Evolutionary conservation across 768 basidiomycete species (phyloP).

Genomic region (Mycena metata): DNA sequence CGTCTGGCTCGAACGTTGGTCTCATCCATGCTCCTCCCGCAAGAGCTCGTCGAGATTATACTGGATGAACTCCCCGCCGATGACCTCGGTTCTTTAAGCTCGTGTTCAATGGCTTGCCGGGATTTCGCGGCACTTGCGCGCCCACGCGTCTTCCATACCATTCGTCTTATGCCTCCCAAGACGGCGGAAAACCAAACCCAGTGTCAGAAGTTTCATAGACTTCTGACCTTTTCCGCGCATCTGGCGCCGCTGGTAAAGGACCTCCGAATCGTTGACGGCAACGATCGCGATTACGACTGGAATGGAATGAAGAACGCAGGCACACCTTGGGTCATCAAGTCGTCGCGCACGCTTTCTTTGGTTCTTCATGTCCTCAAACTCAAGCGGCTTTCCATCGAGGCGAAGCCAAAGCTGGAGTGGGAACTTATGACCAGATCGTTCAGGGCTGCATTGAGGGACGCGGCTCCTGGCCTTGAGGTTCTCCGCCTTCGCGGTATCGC

Average conservation of each 20-base stretch:
- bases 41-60: constrained; percentile 13
- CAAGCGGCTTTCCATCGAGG: background rate
- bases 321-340: background rate
- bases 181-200: background rate
- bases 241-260: constrained; percentile 16
- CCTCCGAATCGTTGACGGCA: constrained; percentile 20
- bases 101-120: constrained; percentile 7
- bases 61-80: constrained; percentile 3
- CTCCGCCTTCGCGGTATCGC: background rate
- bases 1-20: too few species aligned
- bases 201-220: constrained; percentile 5
- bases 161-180: background rate
- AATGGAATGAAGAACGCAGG: background rate
- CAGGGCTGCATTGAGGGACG: constrained; percentile 3
- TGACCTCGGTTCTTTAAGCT: background rate
- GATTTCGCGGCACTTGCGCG: background rate
- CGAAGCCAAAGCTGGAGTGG: constrained; percentile 1
- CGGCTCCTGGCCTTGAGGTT: background rate
- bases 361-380: background rate
- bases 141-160: background rate
- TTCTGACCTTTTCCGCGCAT: constrained; percentile 3
- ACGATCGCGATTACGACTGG: background rate
- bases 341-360: background rate
- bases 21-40: background rate
- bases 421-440: background rate